Evolutionary conservation across 306 rosid species (phyloP).

Genomic region (Alnus rubra): DNA sequence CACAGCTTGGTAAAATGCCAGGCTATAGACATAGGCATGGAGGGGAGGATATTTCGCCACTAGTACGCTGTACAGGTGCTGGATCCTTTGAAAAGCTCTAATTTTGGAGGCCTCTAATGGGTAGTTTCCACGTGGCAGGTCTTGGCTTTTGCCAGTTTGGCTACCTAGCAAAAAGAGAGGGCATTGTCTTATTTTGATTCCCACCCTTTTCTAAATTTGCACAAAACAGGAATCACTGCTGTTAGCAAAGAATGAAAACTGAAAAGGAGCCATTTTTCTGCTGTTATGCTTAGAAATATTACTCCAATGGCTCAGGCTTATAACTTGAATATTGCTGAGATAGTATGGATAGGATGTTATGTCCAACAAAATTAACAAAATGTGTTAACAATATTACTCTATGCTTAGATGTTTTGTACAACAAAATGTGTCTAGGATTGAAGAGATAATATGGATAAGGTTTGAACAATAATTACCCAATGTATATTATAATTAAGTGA

Average conservation of each 20-base stretch:
- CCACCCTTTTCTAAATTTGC: too few relatives aligned
- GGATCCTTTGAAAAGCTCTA: constrained; percentile 28
- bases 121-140: constrained; percentile 23
- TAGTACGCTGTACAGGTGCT: constrained; percentile 30
- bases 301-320: background rate
- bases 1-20: constrained; percentile 26
- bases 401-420: background rate
- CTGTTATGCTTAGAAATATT: background rate
- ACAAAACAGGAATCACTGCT: background rate
- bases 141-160: constrained; percentile 25
- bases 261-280: background rate
- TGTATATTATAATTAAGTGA: background rate
- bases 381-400: too few relatives aligned
- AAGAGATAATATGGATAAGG: too few relatives aligned
- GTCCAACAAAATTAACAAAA: too few relatives aligned
- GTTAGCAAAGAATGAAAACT: background rate
- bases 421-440: background rate
- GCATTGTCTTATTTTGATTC: background rate
- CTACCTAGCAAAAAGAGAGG: constrained; percentile 4
- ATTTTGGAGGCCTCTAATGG: constrained; percentile 26
- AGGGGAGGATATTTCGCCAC: constrained; percentile 57
- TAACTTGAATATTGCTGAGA: too few relatives aligned
- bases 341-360: too few relatives aligned
- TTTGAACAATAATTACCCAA: background rate
- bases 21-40: constrained; percentile 38